These are phyloP conservation scores for Neurospora hispaniola DNA, from an alignment of 495 filamentous ascomycete genomes.

Conservation along the genomic window DNA sequence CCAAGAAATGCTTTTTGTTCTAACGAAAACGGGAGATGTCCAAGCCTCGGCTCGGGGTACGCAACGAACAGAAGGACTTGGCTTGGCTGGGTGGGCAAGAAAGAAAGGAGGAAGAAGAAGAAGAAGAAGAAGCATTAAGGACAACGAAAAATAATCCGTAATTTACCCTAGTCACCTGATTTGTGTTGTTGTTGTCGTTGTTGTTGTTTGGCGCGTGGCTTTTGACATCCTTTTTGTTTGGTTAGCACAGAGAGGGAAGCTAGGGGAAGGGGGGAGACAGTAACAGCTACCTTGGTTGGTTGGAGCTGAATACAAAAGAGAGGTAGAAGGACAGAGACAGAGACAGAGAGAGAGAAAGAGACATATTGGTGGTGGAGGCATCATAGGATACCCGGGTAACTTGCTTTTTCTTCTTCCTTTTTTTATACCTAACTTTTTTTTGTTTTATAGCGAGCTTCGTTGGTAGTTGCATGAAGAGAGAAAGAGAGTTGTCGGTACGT, in stretches of 20 bases:
- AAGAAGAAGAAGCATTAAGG: too few species aligned
- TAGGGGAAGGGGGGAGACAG: neutral
- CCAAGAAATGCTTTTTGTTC: too few species aligned
- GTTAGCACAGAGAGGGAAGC: neutral
- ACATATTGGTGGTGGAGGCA: neutral
- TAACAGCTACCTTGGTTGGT: too few species aligned
- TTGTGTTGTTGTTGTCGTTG: too few species aligned
- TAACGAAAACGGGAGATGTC: too few species aligned
- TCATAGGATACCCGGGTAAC: slow-evolving; percentile 1
- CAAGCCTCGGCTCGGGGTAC: too few species aligned
- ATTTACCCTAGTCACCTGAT: neutral
- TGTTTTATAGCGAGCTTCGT: neutral
- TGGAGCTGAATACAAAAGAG: too few species aligned
- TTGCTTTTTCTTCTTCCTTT: neutral
- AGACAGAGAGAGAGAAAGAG: too few species aligned
- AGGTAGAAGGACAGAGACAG: too few species aligned
- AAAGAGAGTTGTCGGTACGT: neutral
- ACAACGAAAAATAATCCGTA: neutral
- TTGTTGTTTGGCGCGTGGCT: neutral
- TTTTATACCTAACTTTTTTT: neutral
- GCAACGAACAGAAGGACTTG: too few species aligned
- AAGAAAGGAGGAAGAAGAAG: too few species aligned
- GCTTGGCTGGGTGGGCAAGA: too few species aligned
- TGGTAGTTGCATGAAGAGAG: neutral
- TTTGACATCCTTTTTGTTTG: neutral